Conservation (phyloP, 1,139 yeast species). For the Saccharomyces hybrid region DNA sequence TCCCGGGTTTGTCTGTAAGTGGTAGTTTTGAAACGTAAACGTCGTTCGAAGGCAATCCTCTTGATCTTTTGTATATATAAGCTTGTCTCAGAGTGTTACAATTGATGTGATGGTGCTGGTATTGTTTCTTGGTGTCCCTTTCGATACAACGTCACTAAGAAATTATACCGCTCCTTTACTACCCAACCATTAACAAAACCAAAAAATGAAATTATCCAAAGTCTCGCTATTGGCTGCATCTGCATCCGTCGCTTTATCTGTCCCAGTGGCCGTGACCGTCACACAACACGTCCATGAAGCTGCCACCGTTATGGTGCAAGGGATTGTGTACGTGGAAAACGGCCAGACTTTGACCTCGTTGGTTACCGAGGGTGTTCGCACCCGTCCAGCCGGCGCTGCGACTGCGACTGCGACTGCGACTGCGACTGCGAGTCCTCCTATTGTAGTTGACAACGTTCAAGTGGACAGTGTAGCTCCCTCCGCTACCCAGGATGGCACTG, state of each 20-base stretch:
- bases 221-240: conserved; percentile 29
- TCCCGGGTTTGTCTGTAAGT: not conserved
- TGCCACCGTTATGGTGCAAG: conserved; percentile 25
- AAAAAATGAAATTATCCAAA: conserved; percentile 23
- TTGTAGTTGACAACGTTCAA: conserved; percentile 9
- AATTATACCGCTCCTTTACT: not conserved
- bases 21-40: not conserved
- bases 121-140: not conserved
- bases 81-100: not conserved
- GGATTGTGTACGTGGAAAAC: conserved; percentile 22
- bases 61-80: not conserved
- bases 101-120: not conserved
- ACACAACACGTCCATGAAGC: conserved; percentile 27
- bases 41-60: not conserved
- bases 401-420: conserved; percentile 4
- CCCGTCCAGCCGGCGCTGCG: conserved; percentile 1
- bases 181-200: not conserved
- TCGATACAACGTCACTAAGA: not conserved
- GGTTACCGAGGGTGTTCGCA: conserved; percentile 8
- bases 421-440: conserved; percentile 3
- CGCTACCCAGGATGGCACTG: not conserved
- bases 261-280: conserved; percentile 33
- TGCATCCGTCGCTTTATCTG: conserved; percentile 28
- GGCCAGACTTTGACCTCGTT: conserved; percentile 27
- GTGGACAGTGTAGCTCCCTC: conserved; percentile 8